These are phyloP conservation scores for Collariella sp. DNA, from an alignment of 495 filamentous ascomycete species.

Conservation along the genomic window DNA sequence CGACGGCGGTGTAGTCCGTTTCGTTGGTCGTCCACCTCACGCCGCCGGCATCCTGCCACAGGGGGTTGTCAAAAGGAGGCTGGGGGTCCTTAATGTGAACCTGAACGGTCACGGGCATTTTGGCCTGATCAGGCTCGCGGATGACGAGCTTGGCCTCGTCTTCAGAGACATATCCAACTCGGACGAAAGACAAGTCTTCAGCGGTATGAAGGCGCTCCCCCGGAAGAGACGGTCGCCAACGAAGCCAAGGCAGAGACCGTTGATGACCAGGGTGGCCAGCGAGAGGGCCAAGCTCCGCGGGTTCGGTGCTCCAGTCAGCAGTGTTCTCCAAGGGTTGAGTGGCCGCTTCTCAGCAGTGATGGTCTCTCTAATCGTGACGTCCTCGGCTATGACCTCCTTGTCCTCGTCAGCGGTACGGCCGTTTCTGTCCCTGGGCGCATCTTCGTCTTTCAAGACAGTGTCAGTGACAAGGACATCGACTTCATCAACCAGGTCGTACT, in stretches of 20 bases:
- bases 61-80: conserved; percentile 37
- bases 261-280: conserved; percentile 59
- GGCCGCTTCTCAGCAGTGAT: conserved; percentile 33
- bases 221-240: conserved; percentile 67
- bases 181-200: conserved; percentile 70
- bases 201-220: conserved; percentile 57
- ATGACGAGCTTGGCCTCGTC: conserved; percentile 72
- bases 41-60: conserved; percentile 60
- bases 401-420: neutral
- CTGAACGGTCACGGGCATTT: conserved; percentile 64
- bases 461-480: conserved; percentile 53
- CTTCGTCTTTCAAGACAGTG: conserved; percentile 27
- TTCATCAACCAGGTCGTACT: conserved; percentile 53
- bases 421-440: conserved; percentile 21
- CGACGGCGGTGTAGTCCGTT: conserved; percentile 70
- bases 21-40: conserved; percentile 57
- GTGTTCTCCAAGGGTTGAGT: conserved; percentile 44
- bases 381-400: conserved; percentile 29
- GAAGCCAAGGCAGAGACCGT: conserved; percentile 54
- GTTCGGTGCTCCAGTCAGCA: conserved; percentile 70
- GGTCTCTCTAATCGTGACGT: conserved; percentile 46
- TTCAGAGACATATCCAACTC: conserved; percentile 78
- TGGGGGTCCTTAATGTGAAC: conserved; percentile 41
- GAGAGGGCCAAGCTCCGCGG: conserved; percentile 50
- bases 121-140: conserved; percentile 67